Percentiles rank a stretch among this genome's conserved stretches.
These are phyloP conservation scores for Xylariales sp. DNA, from an alignment of 2,329 filamentous ascomycete genomes.

Conservation along the genomic window DNA sequence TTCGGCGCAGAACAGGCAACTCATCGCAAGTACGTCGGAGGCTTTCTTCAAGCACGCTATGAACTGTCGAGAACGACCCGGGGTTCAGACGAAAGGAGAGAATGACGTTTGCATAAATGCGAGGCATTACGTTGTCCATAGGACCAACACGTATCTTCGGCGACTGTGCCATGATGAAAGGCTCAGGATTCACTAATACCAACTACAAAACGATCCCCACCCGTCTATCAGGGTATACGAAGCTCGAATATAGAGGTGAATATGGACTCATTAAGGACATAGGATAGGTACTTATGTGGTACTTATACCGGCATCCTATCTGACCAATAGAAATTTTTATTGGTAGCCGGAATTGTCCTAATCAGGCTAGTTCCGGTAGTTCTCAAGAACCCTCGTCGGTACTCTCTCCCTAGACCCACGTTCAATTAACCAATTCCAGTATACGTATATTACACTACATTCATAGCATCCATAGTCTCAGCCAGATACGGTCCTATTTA, in stretches of 20 bases:
- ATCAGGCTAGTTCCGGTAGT: constrained; percentile 3
- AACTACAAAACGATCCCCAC: background rate
- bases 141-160: constrained; percentile 12
- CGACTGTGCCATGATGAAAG: background rate
- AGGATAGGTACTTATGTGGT: background rate
- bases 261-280: background rate
- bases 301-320: background rate
- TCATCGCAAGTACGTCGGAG: constrained; percentile 19
- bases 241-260: background rate
- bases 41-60: constrained; percentile 21
- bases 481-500: no score
- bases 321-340: background rate
- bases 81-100: constrained; percentile 19
- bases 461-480: no score
- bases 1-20: constrained; percentile 11
- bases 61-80: constrained; percentile 10
- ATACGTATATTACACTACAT: no score
- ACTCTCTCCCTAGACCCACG: background rate
- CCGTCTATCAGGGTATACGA: background rate
- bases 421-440: no score
- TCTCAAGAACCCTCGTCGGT: background rate
- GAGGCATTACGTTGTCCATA: constrained; percentile 27
- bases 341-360: background rate
- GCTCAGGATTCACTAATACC: background rate
- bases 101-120: constrained; percentile 20